Evolutionary conservation across 2,329 filamentous ascomycete genomes (phyloP).

Genomic region (Colletotrichum sp.): DNA sequence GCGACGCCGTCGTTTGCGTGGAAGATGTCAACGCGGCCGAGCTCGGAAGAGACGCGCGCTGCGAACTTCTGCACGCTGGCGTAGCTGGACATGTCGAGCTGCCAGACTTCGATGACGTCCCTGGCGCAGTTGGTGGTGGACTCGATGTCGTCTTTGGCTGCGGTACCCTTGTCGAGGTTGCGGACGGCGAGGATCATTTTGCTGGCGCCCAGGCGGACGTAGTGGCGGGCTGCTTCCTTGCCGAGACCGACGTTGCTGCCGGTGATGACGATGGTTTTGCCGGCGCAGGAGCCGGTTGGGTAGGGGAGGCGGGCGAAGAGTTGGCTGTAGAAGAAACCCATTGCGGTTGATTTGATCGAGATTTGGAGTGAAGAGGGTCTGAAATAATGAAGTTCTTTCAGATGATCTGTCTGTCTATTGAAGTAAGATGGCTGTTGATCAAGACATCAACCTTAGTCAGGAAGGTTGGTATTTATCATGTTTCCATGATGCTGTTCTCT

Average conservation of each 20-base stretch:
- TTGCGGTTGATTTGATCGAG: neutral
- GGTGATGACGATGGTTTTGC: slow-evolving; percentile 38
- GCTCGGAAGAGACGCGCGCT: slow-evolving; percentile 32
- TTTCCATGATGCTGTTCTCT: accelerated
- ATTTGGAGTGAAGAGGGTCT: neutral
- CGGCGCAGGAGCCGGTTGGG: slow-evolving; percentile 26
- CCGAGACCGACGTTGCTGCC: slow-evolving; percentile 39
- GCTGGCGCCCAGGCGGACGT: slow-evolving; percentile 16
- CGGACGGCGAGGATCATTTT: slow-evolving; percentile 24
- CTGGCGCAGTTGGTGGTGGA: slow-evolving; percentile 24
- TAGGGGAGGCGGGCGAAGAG: slow-evolving; percentile 20
- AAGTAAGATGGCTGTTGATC: neutral
- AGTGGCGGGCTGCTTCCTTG: slow-evolving; percentile 37
- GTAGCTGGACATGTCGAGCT: slow-evolving; percentile 53
- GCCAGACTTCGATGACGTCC: slow-evolving; percentile 52
- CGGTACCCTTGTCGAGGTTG: slow-evolving; percentile 21
- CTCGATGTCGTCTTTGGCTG: slow-evolving; percentile 42
- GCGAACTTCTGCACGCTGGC: slow-evolving; percentile 51
- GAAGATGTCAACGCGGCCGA: slow-evolving; percentile 48
- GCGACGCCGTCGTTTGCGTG: slow-evolving; percentile 48
- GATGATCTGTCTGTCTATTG: neutral
- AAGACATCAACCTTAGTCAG: neutral
- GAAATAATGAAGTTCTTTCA: neutral
- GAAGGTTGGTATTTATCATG: neutral
- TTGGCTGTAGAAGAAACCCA: slow-evolving; percentile 15